These are phyloP conservation scores for Hypoxylon sp. DNA, from an alignment of 2,329 filamentous ascomycete species.

Conservation along the genomic window DNA sequence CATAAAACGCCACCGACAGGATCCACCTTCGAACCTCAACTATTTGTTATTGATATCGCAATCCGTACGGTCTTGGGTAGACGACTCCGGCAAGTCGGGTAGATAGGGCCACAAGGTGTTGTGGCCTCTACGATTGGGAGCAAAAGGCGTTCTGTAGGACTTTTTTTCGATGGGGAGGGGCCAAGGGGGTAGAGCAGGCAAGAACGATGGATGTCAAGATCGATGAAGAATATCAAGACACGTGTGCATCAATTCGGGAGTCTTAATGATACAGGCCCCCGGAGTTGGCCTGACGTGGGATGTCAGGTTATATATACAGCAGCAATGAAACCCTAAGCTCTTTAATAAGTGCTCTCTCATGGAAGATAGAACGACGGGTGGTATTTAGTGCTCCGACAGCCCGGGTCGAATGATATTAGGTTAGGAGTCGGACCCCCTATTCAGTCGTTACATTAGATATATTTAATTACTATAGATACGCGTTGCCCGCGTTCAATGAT, in stretches of 20 bases:
- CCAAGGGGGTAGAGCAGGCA: slow-evolving; percentile 19
- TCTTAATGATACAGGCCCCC: slow-evolving; percentile 13
- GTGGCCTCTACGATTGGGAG: slow-evolving; percentile 30
- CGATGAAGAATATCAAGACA: slow-evolving; percentile 39
- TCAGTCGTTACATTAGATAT: slow-evolving; percentile 43
- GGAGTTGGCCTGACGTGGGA: slow-evolving; percentile 17
- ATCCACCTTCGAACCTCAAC: slow-evolving; percentile 20
- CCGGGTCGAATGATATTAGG: slow-evolving; percentile 32
- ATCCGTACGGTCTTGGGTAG: slow-evolving; percentile 42
- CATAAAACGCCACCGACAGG: slow-evolving; percentile 15
- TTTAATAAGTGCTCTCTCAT: slow-evolving; percentile 16
- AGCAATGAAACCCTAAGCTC: slow-evolving; percentile 22
- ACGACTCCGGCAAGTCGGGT: slow-evolving; percentile 24
- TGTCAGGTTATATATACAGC: slow-evolving; percentile 36
- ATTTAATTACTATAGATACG: slow-evolving; percentile 38
- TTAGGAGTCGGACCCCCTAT: slow-evolving; percentile 29
- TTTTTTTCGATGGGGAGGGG: slow-evolving; percentile 12
- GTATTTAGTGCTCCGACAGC: slow-evolving; percentile 20
- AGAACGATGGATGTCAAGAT: slow-evolving; percentile 40
- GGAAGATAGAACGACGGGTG: slow-evolving; percentile 27
- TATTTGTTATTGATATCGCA: slow-evolving; percentile 34
- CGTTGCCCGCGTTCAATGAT: slow-evolving; percentile 15
- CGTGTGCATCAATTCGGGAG: slow-evolving; percentile 29
- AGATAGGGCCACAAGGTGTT: slow-evolving; percentile 22
- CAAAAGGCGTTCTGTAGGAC: slow-evolving; percentile 36